Conservation (phyloP, 1,139 yeast species). For the Arxiozyma slooffiae region DNA sequence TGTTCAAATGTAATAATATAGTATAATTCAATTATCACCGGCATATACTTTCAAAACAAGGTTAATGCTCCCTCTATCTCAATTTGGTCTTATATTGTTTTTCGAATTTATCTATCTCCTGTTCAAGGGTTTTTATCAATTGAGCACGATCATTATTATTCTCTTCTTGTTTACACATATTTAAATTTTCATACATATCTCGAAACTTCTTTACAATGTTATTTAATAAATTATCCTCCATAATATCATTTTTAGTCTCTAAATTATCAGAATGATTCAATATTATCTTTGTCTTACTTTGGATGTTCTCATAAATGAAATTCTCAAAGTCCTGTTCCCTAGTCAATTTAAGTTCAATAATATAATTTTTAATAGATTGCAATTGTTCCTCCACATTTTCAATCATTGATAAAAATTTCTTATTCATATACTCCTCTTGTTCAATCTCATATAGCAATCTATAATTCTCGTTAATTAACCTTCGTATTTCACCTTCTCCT, state of each 20-base stretch:
- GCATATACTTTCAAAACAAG: no score
- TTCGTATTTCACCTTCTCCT: conserved; percentile 9
- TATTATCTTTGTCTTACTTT: conserved; percentile 10
- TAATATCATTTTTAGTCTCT: conserved; percentile 5
- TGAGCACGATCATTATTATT: not conserved
- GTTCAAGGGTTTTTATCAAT: not conserved
- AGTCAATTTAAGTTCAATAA: conserved; percentile 21
- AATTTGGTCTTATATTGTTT: not conserved
- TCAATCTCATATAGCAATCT: conserved; percentile 23
- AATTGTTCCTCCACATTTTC: conserved; percentile 25
- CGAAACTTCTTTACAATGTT: conserved; percentile 12
- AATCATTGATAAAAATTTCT: conserved; percentile 19
- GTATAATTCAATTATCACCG: no score
- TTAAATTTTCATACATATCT: conserved; percentile 1
- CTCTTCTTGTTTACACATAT: not conserved
- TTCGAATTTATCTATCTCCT: not conserved
- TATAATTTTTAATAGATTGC: conserved; percentile 23
- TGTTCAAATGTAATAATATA: no score
- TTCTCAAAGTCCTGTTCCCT: conserved; percentile 12
- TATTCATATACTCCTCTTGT: conserved; percentile 25
- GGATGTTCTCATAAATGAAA: conserved; percentile 13
- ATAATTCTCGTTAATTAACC: conserved; percentile 22
- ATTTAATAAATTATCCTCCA: conserved; percentile 11
- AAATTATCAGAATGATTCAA: conserved; percentile 8
- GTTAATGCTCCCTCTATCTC: no score